These are phyloP conservation scores for Cryptococcus amylolentus DNA, from an alignment of 1,284 basidiomycete species.

Conservation along the genomic window DNA sequence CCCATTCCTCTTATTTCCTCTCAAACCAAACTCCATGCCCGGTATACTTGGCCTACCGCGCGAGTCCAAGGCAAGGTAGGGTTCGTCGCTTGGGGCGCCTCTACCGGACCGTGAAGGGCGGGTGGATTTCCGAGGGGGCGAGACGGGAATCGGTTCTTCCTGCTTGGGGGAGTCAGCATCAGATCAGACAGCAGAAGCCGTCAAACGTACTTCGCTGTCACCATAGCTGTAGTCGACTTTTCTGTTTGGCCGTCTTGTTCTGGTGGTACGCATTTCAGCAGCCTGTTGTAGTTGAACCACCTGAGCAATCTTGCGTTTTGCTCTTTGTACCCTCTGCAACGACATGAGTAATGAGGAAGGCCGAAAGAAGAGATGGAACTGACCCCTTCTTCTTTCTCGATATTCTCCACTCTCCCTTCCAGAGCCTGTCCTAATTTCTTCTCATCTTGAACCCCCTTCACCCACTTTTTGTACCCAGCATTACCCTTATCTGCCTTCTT, in stretches of 20 bases:
- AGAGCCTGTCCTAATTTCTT: conserved; percentile 27
- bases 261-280: conserved; percentile 37
- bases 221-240: conserved; percentile 44
- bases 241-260: conserved; percentile 34
- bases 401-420: conserved; percentile 26
- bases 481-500: conserved; percentile 16
- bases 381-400: conserved; percentile 45
- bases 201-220: background rate
- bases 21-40: conserved; percentile 8
- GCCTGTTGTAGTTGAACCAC: conserved; percentile 24
- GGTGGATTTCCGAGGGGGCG: background rate
- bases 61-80: conserved; percentile 7
- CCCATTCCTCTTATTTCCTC: conserved; percentile 18
- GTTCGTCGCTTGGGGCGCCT: background rate
- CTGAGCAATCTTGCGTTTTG: conserved; percentile 24
- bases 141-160: background rate
- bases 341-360: background rate
- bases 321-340: conserved; percentile 27
- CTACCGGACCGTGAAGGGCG: background rate
- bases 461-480: background rate
- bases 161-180: background rate
- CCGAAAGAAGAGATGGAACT: conserved; percentile 3
- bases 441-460: conserved; percentile 30
- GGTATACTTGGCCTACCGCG: conserved; percentile 31
- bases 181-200: background rate